A percentile compares a stretch with the other conserved stretches of the same genome.
Evolutionary conservation across 306 rosid species (phyloP).

Genomic region (Prunus mira): DNA sequence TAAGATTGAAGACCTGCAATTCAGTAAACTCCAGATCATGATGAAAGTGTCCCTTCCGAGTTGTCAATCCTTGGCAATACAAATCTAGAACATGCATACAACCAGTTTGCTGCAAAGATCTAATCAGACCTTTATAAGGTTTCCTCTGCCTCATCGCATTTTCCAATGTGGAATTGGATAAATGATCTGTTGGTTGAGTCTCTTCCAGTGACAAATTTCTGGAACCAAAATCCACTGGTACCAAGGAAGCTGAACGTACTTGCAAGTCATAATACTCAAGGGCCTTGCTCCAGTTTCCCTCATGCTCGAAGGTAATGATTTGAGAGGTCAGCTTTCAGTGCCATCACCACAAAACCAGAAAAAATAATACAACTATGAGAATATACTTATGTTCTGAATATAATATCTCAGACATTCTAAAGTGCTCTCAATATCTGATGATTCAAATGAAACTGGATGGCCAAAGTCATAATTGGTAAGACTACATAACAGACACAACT

Average conservation of each 20-base stretch:
- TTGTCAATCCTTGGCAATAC: constrained; percentile 86
- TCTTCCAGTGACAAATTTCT: constrained; percentile 36
- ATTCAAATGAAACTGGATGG: background rate
- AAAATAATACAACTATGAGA: constrained; percentile 14
- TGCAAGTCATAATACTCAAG: constrained; percentile 91
- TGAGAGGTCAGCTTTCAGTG: constrained; percentile 67
- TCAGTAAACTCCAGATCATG: constrained; percentile 84
- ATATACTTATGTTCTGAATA: background rate
- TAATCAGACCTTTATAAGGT: constrained; percentile 77
- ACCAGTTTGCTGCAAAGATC: constrained; percentile 86
- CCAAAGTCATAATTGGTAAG: background rate
- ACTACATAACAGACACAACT: background rate
- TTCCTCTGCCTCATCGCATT: constrained; percentile 50
- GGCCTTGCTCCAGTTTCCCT: constrained; percentile 98
- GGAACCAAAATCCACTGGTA: constrained; percentile 36
- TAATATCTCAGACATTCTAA: background rate
- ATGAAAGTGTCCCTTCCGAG: constrained; percentile 58
- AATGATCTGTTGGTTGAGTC: constrained; percentile 35
- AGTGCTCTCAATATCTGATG: background rate
- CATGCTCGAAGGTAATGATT: constrained; percentile 82
- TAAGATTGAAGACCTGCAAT: constrained; percentile 46
- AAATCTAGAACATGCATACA: constrained; percentile 82
- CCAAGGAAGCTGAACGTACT: constrained; percentile 57
- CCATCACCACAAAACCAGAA: constrained; percentile 33
- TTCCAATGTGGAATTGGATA: constrained; percentile 32